These are phyloP conservation scores for slime mould (Dictyostelium discoideum) DNA, from an alignment of 78 protist species.

Conservation along the genomic window DNA sequence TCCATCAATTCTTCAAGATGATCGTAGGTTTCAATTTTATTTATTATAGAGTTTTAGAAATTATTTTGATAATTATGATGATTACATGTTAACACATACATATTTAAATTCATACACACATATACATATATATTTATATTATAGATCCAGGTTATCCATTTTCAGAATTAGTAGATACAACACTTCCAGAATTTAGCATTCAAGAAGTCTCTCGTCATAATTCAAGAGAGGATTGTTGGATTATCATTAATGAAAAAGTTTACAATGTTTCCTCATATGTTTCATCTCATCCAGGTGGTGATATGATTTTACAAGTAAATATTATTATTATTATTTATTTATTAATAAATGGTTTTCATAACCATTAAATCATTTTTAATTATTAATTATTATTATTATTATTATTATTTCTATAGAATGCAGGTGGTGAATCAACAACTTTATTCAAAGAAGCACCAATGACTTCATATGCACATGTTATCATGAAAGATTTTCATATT, in stretches of 20 bases:
- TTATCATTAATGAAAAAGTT: conserved; percentile 83
- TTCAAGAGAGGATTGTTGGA: conserved; percentile 90
- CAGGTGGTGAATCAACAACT: conserved; percentile 63
- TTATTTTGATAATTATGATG: neutral
- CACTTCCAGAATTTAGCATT: conserved; percentile 74
- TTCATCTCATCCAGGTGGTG: conserved; percentile 89
- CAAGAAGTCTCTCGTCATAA: conserved; percentile 89
- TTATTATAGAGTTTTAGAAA: neutral
- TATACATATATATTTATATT: no score
- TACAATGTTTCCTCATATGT: conserved; percentile 86
- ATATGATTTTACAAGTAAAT: conserved; percentile 64
- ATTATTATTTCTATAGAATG: neutral
- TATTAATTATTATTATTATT: no score
- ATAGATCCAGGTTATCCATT: conserved; percentile 78
- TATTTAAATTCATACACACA: neutral
- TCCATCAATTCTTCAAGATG: conserved; percentile 13
- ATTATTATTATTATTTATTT: neutral
- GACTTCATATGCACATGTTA: conserved; percentile 45
- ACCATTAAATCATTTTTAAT: no score
- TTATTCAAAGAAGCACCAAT: conserved; percentile 45
- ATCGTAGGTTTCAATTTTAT: conserved; percentile 26
- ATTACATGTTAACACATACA: neutral
- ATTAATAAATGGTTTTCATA: no score
- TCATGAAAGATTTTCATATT: conserved; percentile 65
- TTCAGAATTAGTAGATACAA: conserved; percentile 37